These are phyloP conservation scores for Tolypocladium sp. DNA, from an alignment of 2,329 filamentous ascomycete genomes.

Conservation along the genomic window DNA sequence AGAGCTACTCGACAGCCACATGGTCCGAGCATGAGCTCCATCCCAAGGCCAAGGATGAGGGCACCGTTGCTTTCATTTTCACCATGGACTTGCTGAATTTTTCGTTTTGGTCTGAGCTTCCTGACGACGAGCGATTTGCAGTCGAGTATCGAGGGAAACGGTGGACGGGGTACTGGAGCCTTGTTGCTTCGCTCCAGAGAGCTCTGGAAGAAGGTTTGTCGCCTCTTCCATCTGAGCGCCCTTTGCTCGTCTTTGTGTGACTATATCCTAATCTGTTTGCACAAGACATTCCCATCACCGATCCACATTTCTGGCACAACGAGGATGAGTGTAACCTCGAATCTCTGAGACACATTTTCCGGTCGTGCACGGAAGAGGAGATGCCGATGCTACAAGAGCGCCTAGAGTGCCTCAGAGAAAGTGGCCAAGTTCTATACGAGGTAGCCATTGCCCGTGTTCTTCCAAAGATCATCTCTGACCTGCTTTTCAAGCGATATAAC, in stretches of 20 bases:
- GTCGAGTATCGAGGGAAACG: constrained; percentile 70
- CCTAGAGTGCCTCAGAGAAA: constrained; percentile 71
- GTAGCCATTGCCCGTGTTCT: constrained; percentile 31
- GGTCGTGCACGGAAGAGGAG: constrained; percentile 75
- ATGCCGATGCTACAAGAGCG: constrained; percentile 79
- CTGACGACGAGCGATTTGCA: constrained; percentile 65
- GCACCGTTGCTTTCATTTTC: constrained; percentile 85
- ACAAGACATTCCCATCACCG: constrained; percentile 77
- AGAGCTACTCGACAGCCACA: constrained; percentile 70
- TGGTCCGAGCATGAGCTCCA: constrained; percentile 90
- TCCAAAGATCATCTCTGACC: too few species aligned
- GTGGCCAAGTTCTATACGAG: constrained; percentile 69
- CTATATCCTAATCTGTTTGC: neutral
- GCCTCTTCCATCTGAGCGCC: neutral
- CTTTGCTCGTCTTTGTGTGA: neutral
- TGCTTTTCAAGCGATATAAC: constrained; percentile 53
- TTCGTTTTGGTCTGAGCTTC: constrained; percentile 80
- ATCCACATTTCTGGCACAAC: constrained; percentile 76
- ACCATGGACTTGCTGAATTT: constrained; percentile 97
- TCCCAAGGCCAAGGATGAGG: constrained; percentile 71
- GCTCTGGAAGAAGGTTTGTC: constrained; percentile 71
- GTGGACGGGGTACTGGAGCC: constrained; percentile 94
- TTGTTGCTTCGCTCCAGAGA: constrained; percentile 79
- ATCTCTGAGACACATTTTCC: constrained; percentile 67
- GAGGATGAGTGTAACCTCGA: constrained; percentile 69